Evolutionary conservation across 2,329 filamentous ascomycete species (phyloP), one percentile per base, ranked within the genome.

Genomic region (Gaeumannomyces sp.): DNA sequence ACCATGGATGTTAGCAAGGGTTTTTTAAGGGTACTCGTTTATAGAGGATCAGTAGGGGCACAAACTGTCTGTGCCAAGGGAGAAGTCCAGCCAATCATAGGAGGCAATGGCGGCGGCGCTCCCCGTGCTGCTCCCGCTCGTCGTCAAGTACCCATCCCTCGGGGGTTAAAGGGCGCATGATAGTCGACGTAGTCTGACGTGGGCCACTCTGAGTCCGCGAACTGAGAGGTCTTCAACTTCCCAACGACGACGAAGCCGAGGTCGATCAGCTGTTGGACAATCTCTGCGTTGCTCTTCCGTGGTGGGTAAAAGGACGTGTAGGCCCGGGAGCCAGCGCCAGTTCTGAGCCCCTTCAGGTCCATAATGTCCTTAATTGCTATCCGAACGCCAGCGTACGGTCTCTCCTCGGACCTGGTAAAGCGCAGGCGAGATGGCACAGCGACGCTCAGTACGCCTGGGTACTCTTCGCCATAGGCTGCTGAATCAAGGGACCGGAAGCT

Each of bases 321-420:
- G 2, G 85, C 84, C 53, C 83, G 76, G 66, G 83, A 87, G 2
- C 85, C 84, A 64, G 80, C 79, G 19, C 78, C 77, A 0, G 81
- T 86, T 45, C 78, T 78, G 3, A 87, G 69, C 0, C 85, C 86
- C 25, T 60, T 63, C 33, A 89, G 71, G 65, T 87, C 78, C 67
- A 79, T 83, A 61, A 86, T 84, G 67, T 88, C 86, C 69, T 89
- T 89, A 64, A 88, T 76, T 0, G 79, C 84, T 1, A 88, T 70
- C 11, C 86, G 78, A 8, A 84, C 76, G 16, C 85, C 85, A 10
- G 83, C 81, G 0, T 88, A 74, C 1, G 85, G 84, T 68, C 83
- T 79, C 27, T 78, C 74, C 0, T 70, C 68, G 0, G 80, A 82
- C 59, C 75, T 78, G 3, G 76, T 78, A 71, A 76, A 84, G 73